Percentiles rank a stretch among this genome's conserved stretches.
Conservation (phyloP, 1,139 yeast species). For the Pichia sp. region DNA sequence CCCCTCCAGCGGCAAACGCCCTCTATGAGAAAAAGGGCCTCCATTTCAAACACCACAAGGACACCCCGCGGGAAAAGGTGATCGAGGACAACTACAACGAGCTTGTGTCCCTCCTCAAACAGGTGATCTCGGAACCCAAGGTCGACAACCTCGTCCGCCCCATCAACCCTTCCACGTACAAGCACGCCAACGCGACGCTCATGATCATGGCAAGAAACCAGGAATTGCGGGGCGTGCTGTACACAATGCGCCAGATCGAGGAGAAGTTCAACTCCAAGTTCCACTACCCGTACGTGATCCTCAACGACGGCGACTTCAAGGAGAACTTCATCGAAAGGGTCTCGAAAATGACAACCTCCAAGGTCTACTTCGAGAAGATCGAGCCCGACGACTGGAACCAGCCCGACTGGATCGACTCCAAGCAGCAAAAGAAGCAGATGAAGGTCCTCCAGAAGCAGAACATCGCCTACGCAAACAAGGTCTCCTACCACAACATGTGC, state of each 20-base stretch:
- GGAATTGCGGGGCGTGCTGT: conserved; percentile 48
- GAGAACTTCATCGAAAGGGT: conserved; percentile 50
- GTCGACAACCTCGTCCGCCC: conserved; percentile 33
- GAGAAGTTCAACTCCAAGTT: conserved; percentile 62
- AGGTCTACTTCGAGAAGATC: conserved; percentile 56
- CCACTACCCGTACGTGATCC: conserved; percentile 74
- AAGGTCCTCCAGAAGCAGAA: conserved; percentile 40
- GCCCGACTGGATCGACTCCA: conserved; percentile 53
- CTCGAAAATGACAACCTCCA: conserved; percentile 42
- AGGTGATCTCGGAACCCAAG: conserved; percentile 47
- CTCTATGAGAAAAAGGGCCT: conserved; percentile 4
- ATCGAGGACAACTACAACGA: conserved; percentile 36
- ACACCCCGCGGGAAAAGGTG: conserved; percentile 31
- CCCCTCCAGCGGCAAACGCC: not conserved
- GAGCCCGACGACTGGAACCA: conserved; percentile 59
- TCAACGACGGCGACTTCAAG: conserved; percentile 67
- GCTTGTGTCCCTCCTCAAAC: conserved; percentile 36
- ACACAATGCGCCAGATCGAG: conserved; percentile 59
- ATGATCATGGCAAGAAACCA: conserved; percentile 65
- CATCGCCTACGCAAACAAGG: conserved; percentile 59
- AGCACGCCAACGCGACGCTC: conserved; percentile 68
- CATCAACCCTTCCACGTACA: conserved; percentile 31
- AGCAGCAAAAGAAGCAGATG: conserved; percentile 41
- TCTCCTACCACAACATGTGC: conserved; percentile 79
- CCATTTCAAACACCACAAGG: conserved; percentile 19